These are phyloP conservation scores for Camellia oleifera DNA, from an alignment of 179 eudicot genomes.

Conservation along the genomic window DNA sequence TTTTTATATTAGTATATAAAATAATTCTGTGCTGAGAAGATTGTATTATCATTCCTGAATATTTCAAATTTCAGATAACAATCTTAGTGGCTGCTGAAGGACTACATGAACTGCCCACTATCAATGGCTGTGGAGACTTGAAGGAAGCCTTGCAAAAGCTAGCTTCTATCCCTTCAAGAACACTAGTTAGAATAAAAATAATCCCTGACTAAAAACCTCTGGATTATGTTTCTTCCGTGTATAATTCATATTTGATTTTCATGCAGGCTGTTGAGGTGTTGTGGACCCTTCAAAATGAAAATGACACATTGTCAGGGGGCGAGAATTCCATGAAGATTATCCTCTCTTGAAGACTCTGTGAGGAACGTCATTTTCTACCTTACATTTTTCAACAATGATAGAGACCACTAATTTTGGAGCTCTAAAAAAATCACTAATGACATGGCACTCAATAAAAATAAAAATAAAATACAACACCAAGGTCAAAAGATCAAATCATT, in stretches of 20 bases:
- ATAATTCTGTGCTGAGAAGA: no score
- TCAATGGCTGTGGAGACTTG: slow-evolving; percentile 62
- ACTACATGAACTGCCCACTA: slow-evolving; percentile 64
- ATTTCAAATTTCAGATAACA: slow-evolving; percentile 48
- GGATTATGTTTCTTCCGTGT: background rate
- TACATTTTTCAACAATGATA: background rate
- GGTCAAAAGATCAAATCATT: no score
- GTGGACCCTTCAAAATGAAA: slow-evolving; percentile 88
- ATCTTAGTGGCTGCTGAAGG: slow-evolving; percentile 93
- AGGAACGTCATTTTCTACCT: slow-evolving; percentile 13
- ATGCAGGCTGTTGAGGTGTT: slow-evolving; percentile 87
- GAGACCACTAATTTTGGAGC: no score
- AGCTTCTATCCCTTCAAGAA: slow-evolving; percentile 65
- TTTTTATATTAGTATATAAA: no score
- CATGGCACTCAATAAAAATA: no score
- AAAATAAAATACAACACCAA: no score
- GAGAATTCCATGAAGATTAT: slow-evolving; percentile 76
- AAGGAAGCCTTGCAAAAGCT: slow-evolving; percentile 83
- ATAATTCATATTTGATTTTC: slow-evolving; percentile 5
- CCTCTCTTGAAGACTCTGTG: slow-evolving; percentile 63
- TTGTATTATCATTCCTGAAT: background rate
- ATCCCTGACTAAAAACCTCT: background rate
- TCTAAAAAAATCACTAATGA: no score
- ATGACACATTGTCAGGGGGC: slow-evolving; percentile 58
- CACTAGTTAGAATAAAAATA: slow-evolving; percentile 42